Evolutionary conservation across 192 early-diverging fungal genomes (phyloP).

Genomic region (Backusella tuberculispora): DNA sequence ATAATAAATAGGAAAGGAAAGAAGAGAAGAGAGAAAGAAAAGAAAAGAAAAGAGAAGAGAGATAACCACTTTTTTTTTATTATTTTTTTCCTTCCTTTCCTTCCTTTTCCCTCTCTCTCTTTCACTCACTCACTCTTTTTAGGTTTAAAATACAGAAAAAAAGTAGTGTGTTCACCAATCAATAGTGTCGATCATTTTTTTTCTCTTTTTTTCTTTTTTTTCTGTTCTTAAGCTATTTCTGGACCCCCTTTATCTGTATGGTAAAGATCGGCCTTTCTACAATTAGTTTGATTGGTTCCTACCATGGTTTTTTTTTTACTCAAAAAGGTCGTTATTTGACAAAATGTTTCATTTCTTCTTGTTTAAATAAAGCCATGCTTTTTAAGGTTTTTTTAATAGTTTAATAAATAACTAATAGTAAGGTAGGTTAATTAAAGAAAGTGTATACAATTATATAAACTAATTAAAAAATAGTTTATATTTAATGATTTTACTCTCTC

Average conservation of each 20-base stretch:
- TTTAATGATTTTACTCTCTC: no score
- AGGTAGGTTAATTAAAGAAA: no score
- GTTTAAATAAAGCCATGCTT: not conserved
- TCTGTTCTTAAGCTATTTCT: constrained; percentile 14
- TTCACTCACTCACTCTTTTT: no score
- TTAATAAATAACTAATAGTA: not conserved
- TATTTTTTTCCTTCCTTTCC: no score
- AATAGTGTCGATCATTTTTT: constrained; percentile 3
- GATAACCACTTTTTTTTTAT: no score
- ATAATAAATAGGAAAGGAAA: not conserved
- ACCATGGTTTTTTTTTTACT: not conserved
- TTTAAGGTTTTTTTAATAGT: not conserved
- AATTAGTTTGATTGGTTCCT: constrained; percentile 17
- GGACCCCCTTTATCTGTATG: not conserved
- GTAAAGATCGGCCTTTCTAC: constrained; percentile 25
- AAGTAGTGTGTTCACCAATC: not conserved
- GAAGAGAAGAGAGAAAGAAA: not conserved
- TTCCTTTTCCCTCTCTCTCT: no score
- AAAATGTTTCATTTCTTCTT: not conserved
- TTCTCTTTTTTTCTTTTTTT: constrained; percentile 5
- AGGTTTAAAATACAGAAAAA: constrained; percentile 12
- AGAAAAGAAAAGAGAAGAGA: not conserved
- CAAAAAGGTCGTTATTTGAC: not conserved
- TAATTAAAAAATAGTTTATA: no score
- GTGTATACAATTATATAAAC: no score